These are phyloP conservation scores for Salix dunnii DNA, from an alignment of 345 rosid species.

Conservation along the genomic window DNA sequence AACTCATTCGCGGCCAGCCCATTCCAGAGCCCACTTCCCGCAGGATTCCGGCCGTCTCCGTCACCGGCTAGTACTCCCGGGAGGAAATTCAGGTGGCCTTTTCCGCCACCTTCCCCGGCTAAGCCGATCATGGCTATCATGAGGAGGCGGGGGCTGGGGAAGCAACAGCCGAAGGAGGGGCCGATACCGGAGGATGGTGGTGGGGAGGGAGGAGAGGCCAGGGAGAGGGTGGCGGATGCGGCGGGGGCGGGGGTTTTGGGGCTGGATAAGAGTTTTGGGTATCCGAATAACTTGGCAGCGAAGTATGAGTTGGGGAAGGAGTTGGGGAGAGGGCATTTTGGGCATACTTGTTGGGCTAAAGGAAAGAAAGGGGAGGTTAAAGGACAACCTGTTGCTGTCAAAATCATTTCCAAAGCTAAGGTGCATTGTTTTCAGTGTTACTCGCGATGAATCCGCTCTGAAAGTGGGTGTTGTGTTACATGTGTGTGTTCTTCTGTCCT, in stretches of 20 bases:
- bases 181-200: constrained; percentile 16
- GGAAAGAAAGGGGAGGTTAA: constrained; percentile 27
- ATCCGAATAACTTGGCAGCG: constrained; percentile 11
- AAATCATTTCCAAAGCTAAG: constrained; percentile 35
- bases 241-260: background rate
- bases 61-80: constrained; percentile 20
- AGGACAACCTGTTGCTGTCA: constrained; percentile 28
- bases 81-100: constrained; percentile 30
- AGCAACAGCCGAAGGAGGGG: constrained; percentile 14
- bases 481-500: background rate
- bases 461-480: background rate
- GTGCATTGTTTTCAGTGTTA: constrained; percentile 1
- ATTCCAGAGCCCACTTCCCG: constrained; percentile 24
- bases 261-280: constrained; percentile 32
- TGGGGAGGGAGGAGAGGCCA: constrained; percentile 1
- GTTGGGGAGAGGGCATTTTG: constrained; percentile 35
- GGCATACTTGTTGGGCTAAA: constrained; percentile 29
- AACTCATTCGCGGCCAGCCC: constrained; percentile 19
- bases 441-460: background rate
- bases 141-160: constrained; percentile 16
- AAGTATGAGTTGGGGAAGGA: constrained; percentile 28
- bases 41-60: constrained; percentile 23
- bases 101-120: constrained; percentile 32
- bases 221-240: background rate
- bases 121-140: constrained; percentile 30